Evolutionary conservation across 129 eudicot genomes (phyloP).

Genomic region (Helichrysum umbraculigerum): DNA sequence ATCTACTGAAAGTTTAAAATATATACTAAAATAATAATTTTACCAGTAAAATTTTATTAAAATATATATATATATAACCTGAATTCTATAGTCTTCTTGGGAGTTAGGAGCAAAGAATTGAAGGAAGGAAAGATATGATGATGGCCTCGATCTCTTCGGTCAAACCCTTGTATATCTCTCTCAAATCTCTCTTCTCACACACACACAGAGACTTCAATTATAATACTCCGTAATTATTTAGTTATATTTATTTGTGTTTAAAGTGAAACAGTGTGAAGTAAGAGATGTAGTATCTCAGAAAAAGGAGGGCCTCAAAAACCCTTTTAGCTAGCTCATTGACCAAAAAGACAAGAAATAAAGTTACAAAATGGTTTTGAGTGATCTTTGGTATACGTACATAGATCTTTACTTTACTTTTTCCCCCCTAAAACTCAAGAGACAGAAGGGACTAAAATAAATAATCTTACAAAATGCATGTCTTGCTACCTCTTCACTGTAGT

Average conservation of each 20-base stretch:
- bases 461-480: constrained; percentile 35
- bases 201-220: neutral
- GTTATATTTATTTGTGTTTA: neutral
- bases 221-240: neutral
- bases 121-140: constrained; percentile 34
- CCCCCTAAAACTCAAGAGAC: constrained; percentile 33
- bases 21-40: neutral
- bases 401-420: constrained; percentile 13
- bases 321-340: constrained; percentile 14
- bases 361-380: constrained; percentile 39
- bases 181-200: constrained; percentile 1
- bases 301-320: constrained; percentile 29
- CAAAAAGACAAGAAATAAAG: constrained; percentile 40
- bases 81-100: constrained; percentile 41
- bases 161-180: constrained; percentile 32
- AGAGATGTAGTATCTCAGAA: constrained; percentile 29
- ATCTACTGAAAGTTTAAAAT: neutral
- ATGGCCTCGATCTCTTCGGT: constrained; percentile 44
- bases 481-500: constrained; percentile 39
- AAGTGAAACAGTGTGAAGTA: constrained; percentile 37
- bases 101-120: constrained; percentile 33
- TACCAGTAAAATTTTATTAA: neutral
- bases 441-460: constrained; percentile 26
- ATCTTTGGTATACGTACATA: constrained; percentile 12
- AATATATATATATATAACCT: constrained; percentile 22